A percentile compares a stretch with the other conserved stretches of the same genome.
Evolutionary conservation across 305 asterid genomes (phyloP).

Genomic region (Solanum hybrid): DNA sequence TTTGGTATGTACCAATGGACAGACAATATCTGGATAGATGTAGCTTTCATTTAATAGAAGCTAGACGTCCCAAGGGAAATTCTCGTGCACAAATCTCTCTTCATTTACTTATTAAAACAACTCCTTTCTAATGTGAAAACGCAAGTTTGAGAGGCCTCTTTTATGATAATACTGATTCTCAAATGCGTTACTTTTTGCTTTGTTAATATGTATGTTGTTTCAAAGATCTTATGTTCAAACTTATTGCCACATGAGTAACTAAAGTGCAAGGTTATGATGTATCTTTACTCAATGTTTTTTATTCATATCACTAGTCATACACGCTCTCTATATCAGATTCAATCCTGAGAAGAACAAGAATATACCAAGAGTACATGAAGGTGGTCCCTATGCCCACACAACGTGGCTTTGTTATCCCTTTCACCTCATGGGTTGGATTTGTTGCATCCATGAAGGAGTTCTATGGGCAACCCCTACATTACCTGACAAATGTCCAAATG

Average conservation of each 20-base stretch:
- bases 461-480: constrained; percentile 72
- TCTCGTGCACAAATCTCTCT: not conserved
- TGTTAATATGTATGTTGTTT: not conserved
- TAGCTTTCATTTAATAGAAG: not conserved
- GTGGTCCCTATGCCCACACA: constrained; percentile 40
- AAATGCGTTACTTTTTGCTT: not conserved
- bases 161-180: not conserved
- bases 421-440: constrained; percentile 15
- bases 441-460: constrained; percentile 34
- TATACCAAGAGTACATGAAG: constrained; percentile 34
- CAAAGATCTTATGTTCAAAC: not conserved
- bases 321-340: constrained; percentile 14
- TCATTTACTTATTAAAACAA: not conserved
- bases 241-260: not conserved
- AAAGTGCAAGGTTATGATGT: not conserved
- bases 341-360: not conserved
- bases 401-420: constrained; percentile 46
- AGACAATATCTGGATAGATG: not conserved
- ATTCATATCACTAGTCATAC: not conserved
- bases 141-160: not conserved
- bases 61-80: not conserved
- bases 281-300: not conserved
- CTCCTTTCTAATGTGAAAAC: not conserved
- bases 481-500: constrained; percentile 57
- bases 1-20: not conserved